A percentile compares a stretch with the other conserved stretches of the same genome.
phyloP scores from a whole-genome alignment of 73 alveolate species.

The Blepharisma stoltei region DNA sequence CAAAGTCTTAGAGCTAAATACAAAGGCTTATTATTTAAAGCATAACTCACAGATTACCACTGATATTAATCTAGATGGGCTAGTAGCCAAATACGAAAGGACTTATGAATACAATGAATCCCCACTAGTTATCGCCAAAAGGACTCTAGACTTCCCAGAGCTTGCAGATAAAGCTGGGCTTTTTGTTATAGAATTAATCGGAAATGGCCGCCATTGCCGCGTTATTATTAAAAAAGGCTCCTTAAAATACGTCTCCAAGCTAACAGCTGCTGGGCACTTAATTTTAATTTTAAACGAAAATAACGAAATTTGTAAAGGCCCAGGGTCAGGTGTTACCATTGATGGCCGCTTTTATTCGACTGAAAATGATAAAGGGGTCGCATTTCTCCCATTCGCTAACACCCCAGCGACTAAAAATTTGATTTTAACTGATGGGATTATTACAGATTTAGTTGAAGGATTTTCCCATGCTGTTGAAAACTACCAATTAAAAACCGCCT shows the following conservation, averaged over 20 bases:
- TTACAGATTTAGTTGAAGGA: conserved; percentile 69
- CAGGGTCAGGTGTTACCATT: conserved; percentile 57
- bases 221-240: conserved; percentile 87
- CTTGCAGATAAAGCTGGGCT: conserved; percentile 78
- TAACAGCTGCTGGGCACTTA: conserved; percentile 81
- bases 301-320: conserved; percentile 67
- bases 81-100: conserved; percentile 65
- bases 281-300: conserved; percentile 79
- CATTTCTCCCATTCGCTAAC: conserved; percentile 61
- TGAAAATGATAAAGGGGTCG: conserved; percentile 65
- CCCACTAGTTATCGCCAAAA: conserved; percentile 45
- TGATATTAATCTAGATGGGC: conserved; percentile 84
- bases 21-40: conserved; percentile 73
- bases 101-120: conserved; percentile 54
- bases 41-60: conserved; percentile 63
- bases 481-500: conserved; percentile 63
- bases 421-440: conserved; percentile 68
- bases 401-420: conserved; percentile 46
- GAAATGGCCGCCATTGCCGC: conserved; percentile 79
- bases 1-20: conserved; percentile 80
- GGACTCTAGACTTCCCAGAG: conserved; percentile 60
- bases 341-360: conserved; percentile 62
- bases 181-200: conserved; percentile 84
- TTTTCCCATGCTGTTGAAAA: conserved; percentile 56
- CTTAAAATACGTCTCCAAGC: conserved; percentile 64